Conservation (phyloP, 495 filamentous ascomycete species). For the Aspergillus avenaceus region DNA sequence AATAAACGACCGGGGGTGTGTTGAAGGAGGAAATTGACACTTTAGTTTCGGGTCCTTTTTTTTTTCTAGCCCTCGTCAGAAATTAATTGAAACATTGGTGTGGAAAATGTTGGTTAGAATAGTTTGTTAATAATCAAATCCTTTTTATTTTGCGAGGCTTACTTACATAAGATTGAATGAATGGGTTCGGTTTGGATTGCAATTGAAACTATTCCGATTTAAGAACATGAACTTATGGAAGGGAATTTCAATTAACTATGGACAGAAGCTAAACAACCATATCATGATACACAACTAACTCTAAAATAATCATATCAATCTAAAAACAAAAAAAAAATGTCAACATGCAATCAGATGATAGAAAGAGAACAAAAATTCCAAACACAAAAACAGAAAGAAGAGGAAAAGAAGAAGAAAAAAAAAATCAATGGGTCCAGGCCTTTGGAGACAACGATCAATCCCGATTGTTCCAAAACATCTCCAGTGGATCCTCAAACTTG, state of each 20-base stretch:
- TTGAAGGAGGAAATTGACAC: neutral
- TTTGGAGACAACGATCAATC: slow-evolving; percentile 5
- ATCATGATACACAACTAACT: too few species aligned
- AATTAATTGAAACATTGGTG: neutral
- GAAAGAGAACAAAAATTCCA: neutral
- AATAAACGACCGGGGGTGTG: neutral
- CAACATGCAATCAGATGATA: neutral
- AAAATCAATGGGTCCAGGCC: slow-evolving; percentile 1
- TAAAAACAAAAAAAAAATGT: neutral
- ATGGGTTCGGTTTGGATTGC: neutral
- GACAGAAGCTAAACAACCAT: too few species aligned
- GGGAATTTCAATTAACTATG: too few species aligned
- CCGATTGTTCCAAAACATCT: slow-evolving; percentile 9
- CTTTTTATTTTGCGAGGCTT: too few species aligned
- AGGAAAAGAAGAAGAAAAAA: neutral
- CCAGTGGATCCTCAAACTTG: neutral
- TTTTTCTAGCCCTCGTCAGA: neutral
- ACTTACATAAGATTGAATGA: neutral
- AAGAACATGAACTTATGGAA: too few species aligned
- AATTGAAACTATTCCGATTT: neutral
- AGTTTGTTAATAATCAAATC: neutral
- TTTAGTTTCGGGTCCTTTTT: neutral
- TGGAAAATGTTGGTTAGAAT: neutral
- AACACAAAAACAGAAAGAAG: neutral
- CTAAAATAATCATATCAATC: too few species aligned